These are phyloP conservation scores for Kodamaea sagamina DNA, from an alignment of 805 yeast genomes.

Conservation along the genomic window DNA sequence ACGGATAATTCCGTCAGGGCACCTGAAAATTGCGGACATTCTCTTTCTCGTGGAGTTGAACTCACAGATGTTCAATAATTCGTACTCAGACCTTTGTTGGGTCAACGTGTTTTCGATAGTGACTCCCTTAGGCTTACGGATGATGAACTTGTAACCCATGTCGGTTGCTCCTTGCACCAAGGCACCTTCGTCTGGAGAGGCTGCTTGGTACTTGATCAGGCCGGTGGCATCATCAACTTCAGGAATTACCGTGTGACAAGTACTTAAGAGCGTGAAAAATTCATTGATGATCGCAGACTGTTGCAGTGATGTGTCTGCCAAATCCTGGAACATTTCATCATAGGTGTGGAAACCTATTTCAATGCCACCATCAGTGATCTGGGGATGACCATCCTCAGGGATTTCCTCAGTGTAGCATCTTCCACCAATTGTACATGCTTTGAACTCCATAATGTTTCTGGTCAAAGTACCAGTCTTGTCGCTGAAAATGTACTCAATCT, in stretches of 20 bases:
- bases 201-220: slow-evolving; percentile 89
- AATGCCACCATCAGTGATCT: slow-evolving; percentile 64
- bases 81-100: slow-evolving; percentile 57
- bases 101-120: slow-evolving; percentile 58
- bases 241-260: slow-evolving; percentile 98
- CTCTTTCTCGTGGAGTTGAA: slow-evolving; percentile 97
- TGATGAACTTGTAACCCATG: slow-evolving; percentile 79
- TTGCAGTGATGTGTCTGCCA: slow-evolving; percentile 43
- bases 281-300: slow-evolving; percentile 59
- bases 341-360: slow-evolving; percentile 79
- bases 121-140: slow-evolving; percentile 83
- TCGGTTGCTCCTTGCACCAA: slow-evolving; percentile 93
- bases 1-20: slow-evolving; percentile 90
- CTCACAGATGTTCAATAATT: slow-evolving; percentile 87
- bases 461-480: slow-evolving; percentile 98
- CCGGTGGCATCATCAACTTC: slow-evolving; percentile 64
- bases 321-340: slow-evolving; percentile 55
- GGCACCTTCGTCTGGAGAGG: slow-evolving; percentile 99
- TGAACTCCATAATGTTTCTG: slow-evolving; percentile 94
- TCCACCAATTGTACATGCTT: slow-evolving; percentile 91
- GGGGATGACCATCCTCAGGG: slow-evolving; percentile 85
- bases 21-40: slow-evolving; percentile 92
- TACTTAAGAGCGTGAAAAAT: slow-evolving; percentile 79
- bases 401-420: slow-evolving; percentile 81
- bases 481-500: slow-evolving; percentile 91